These are phyloP conservation scores for Themeda triandra DNA, from an alignment of 176 grass and related monocot genomes.

Conservation along the genomic window DNA sequence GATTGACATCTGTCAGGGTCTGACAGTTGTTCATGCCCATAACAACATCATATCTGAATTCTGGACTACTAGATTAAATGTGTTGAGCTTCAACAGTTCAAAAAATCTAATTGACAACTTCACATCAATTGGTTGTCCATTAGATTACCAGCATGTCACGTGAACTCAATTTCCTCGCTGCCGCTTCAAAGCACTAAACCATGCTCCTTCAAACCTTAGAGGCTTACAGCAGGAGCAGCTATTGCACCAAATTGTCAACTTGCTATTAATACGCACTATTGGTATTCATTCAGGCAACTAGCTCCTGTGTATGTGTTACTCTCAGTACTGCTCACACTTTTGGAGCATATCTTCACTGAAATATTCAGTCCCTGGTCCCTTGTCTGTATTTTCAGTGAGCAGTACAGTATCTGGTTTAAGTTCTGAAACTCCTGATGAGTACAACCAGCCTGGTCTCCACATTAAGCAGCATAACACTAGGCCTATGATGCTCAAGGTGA, in stretches of 20 bases:
- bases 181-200: neutral
- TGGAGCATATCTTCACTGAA: neutral
- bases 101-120: neutral
- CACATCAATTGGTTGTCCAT: neutral
- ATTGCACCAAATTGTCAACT: too few relatives aligned
- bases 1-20: neutral
- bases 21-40: neutral
- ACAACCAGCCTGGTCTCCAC: neutral
- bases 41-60: neutral
- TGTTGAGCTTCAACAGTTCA: neutral
- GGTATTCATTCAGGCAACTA: neutral
- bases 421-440: neutral
- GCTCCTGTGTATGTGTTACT: neutral
- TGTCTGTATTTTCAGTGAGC: neutral
- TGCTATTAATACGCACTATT: neutral
- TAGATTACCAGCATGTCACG: neutral
- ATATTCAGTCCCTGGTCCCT: neutral
- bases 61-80: neutral
- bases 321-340: neutral
- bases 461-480: neutral
- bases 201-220: too few relatives aligned
- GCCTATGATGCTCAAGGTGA: neutral
- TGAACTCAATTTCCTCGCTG: neutral
- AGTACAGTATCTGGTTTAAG: too few relatives aligned
- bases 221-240: too few relatives aligned